Evolutionary conservation across 768 basidiomycete species (phyloP).

Genomic region (Xanthoconium stramineum): DNA sequence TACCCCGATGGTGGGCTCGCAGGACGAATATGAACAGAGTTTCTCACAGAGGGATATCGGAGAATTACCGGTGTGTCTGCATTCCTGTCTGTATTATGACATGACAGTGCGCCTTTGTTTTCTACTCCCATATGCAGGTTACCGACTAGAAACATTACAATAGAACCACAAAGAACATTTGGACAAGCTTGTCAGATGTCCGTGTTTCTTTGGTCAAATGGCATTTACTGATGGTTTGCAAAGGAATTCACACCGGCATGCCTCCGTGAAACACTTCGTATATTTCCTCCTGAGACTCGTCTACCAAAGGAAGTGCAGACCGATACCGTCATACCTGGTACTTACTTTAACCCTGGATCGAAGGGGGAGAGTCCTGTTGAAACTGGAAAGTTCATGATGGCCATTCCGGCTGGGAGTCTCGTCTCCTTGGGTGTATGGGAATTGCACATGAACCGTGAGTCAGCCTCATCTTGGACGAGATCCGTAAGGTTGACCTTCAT

Average conservation of each 20-base stretch:
- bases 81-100: too few relatives aligned
- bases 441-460: conserved; percentile 45
- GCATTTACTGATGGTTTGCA: neutral
- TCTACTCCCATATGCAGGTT: neutral
- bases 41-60: too few relatives aligned
- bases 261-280: conserved; percentile 45
- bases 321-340: conserved; percentile 36
- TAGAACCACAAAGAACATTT: conserved; percentile 42
- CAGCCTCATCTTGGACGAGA: neutral
- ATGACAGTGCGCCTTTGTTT: conserved; percentile 26
- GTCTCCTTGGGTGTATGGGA: conserved; percentile 41
- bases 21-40: too few relatives aligned
- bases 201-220: neutral
- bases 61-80: too few relatives aligned
- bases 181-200: conserved; percentile 33
- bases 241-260: conserved; percentile 44
- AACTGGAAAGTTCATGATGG: conserved; percentile 31
- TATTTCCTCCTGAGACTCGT: conserved; percentile 38
- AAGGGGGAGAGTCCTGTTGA: conserved; percentile 10
- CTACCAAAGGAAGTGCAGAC: conserved; percentile 33
- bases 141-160: neutral
- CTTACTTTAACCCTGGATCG: conserved; percentile 32
- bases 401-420: conserved; percentile 38
- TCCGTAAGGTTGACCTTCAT: neutral
- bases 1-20: too few relatives aligned